Percentiles rank a stretch among this genome's conserved stretches.
Evolutionary conservation across 805 yeast genomes (phyloP).

Genomic region (Barnettozyma californica): DNA sequence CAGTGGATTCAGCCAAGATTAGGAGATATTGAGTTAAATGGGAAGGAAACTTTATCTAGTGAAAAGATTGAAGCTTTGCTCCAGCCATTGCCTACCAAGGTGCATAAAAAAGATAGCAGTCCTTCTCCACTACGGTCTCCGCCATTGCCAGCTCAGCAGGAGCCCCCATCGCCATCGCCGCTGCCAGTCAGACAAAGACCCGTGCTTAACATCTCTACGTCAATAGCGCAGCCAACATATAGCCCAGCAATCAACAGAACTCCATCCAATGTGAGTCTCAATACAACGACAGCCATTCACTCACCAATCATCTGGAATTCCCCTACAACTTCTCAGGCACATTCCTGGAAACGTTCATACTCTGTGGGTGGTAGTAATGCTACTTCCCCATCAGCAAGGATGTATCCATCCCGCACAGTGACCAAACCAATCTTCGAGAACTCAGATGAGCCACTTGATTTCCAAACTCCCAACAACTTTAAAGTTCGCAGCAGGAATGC

Average conservation of each 20-base stretch:
- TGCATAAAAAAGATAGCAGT: background rate
- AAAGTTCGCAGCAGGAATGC: slow-evolving; percentile 6
- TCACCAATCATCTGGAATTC: slow-evolving; percentile 23
- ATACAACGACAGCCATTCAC: slow-evolving; percentile 2
- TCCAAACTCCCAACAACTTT: background rate
- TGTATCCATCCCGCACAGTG: background rate
- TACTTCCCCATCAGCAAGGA: slow-evolving; percentile 4
- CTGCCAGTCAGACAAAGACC: slow-evolving; percentile 6
- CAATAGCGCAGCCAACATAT: slow-evolving; percentile 24
- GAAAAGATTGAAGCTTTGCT: slow-evolving; percentile 20
- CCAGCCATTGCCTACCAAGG: slow-evolving; percentile 18
- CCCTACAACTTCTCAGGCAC: slow-evolving; percentile 11
- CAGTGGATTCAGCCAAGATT: slow-evolving; percentile 27
- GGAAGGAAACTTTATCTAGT: slow-evolving; percentile 12
- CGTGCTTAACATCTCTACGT: slow-evolving; percentile 17
- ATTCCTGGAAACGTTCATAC: slow-evolving; percentile 1
- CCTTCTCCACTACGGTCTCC: background rate
- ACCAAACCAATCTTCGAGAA: slow-evolving; percentile 2
- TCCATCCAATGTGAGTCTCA: slow-evolving; percentile 2
- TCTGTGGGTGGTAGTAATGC: background rate
- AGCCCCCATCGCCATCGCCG: background rate
- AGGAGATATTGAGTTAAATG: slow-evolving; percentile 27
- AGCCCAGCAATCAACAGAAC: slow-evolving; percentile 9
- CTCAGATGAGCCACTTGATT: background rate
- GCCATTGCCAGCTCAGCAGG: background rate